These are phyloP conservation scores for Metschnikowia cerradonensis DNA, from an alignment of 805 yeast genomes.

Conservation along the genomic window DNA sequence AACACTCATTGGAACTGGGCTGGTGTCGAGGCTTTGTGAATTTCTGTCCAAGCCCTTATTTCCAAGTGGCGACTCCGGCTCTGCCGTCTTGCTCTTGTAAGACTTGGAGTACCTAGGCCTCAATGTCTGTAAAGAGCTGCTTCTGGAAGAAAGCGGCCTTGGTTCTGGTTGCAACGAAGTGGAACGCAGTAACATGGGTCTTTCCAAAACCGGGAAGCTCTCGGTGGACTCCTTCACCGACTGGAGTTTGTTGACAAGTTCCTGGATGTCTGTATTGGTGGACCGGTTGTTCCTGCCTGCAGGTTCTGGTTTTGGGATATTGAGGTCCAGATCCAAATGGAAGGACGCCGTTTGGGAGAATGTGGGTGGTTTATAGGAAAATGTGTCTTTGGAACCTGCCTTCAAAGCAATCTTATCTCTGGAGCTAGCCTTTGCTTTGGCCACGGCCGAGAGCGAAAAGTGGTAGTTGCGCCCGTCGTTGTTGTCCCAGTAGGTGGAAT, in stretches of 20 bases:
- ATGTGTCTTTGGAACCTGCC: slow-evolving; percentile 5
- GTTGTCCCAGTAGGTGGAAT: slow-evolving; percentile 36
- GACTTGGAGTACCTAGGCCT: slow-evolving; percentile 28
- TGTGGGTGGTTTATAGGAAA: slow-evolving; percentile 12
- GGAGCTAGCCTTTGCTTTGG: slow-evolving; percentile 5
- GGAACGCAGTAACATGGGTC: slow-evolving; percentile 1
- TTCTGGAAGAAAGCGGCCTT: neutral
- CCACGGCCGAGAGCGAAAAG: slow-evolving; percentile 23
- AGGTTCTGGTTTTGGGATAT: slow-evolving; percentile 3
- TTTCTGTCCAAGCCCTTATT: neutral
- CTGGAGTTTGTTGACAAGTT: slow-evolving; percentile 13
- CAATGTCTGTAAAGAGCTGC: neutral
- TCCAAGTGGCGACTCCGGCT: slow-evolving; percentile 4
- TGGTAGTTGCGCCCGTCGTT: slow-evolving; percentile 33
- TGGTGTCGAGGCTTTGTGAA: neutral
- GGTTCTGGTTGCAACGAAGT: neutral
- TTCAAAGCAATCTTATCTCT: slow-evolving; percentile 1
- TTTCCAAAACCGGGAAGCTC: neutral
- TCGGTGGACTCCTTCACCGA: slow-evolving; percentile 7
- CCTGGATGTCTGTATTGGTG: slow-evolving; percentile 8
- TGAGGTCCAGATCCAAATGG: neutral
- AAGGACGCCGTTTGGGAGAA: slow-evolving; percentile 5
- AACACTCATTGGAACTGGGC: neutral
- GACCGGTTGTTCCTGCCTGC: neutral
- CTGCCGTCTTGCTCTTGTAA: slow-evolving; percentile 17